phyloP scores from a whole-genome alignment of 1,284 basidiomycete species.

The Pyrrhoderma noxium region DNA sequence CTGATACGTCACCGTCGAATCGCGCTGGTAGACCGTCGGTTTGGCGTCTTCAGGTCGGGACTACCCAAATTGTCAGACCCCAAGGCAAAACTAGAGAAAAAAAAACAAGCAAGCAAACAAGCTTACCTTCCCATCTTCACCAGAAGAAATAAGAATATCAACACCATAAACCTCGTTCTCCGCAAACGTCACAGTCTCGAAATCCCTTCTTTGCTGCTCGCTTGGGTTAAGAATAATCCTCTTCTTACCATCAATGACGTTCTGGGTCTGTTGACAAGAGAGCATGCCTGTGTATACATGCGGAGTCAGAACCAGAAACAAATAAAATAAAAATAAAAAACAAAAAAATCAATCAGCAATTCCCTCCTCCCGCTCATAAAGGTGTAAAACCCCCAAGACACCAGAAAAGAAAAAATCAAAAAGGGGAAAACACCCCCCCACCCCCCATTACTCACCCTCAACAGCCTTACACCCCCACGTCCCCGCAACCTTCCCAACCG shows the following conservation, averaged over 20 bases:
- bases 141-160: slow-evolving; percentile 86
- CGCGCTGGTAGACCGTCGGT: slow-evolving; percentile 92
- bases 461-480: slow-evolving; percentile 83
- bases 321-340: background rate
- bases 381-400: background rate
- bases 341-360: background rate
- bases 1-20: slow-evolving; percentile 84
- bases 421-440: no score
- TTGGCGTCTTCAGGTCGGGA: slow-evolving; percentile 82
- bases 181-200: slow-evolving; percentile 78
- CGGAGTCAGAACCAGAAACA: background rate
- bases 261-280: slow-evolving; percentile 86
- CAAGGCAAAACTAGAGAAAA: slow-evolving; percentile 4
- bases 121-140: slow-evolving; percentile 79
- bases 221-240: slow-evolving; percentile 87
- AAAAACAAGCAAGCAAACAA: slow-evolving; percentile 1
- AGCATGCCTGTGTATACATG: slow-evolving; percentile 61
- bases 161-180: slow-evolving; percentile 97
- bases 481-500: slow-evolving; percentile 66
- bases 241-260: slow-evolving; percentile 96
- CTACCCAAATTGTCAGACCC: no score
- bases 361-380: no score
- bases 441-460: slow-evolving; percentile 72
- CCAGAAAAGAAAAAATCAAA: slow-evolving; percentile 17
- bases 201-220: slow-evolving; percentile 76